These are phyloP conservation scores for Friedmanniomyces simplex DNA, from an alignment of 495 filamentous ascomycete genomes.

Conservation along the genomic window DNA sequence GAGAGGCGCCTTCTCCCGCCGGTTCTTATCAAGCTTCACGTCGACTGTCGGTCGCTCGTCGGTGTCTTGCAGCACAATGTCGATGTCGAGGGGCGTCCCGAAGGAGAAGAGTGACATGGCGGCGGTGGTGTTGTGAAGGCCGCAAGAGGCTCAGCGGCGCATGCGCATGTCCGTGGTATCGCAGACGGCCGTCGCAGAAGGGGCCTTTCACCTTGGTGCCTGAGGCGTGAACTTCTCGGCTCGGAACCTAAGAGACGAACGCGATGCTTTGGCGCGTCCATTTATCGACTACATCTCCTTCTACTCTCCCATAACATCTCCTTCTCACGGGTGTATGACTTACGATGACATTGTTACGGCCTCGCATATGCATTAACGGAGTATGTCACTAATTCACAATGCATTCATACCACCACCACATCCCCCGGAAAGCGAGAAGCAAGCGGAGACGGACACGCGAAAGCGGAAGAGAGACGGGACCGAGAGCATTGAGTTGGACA, in stretches of 20 bases:
- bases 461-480: constrained; percentile 35
- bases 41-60: constrained; percentile 93
- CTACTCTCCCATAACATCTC: too few species aligned
- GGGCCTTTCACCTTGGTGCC: too few species aligned
- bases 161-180: background rate
- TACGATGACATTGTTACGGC: constrained; percentile 13
- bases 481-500: constrained; percentile 5
- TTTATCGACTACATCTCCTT: too few species aligned
- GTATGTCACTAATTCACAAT: background rate
- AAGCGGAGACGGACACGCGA: constrained; percentile 3
- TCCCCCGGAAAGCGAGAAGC: background rate
- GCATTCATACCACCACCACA: background rate
- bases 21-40: constrained; percentile 94
- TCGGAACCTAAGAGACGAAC: too few species aligned
- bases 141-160: background rate
- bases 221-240: too few species aligned
- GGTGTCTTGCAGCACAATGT: constrained; percentile 89
- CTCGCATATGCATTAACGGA: background rate
- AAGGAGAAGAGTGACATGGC: constrained; percentile 96
- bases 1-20: constrained; percentile 88
- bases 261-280: too few species aligned
- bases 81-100: constrained; percentile 94
- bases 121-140: background rate
- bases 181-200: too few species aligned
- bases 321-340: background rate